Conservation (phyloP, 768 basidiomycete genomes). For the Suillus subluteus region DNA sequence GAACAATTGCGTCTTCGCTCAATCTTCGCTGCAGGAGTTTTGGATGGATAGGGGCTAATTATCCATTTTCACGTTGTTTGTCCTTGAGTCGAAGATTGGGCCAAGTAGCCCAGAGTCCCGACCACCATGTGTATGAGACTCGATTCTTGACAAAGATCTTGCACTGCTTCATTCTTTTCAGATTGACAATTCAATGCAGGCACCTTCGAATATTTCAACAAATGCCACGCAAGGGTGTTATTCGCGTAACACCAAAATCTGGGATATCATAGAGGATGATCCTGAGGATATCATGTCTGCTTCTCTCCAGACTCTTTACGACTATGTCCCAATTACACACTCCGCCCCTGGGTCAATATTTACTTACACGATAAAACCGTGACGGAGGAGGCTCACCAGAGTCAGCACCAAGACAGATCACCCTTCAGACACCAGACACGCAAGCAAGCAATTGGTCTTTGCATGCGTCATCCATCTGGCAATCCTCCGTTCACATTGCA, state of each 20-base stretch:
- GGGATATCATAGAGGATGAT: constrained; percentile 29
- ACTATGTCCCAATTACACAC: constrained; percentile 60
- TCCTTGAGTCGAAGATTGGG: neutral
- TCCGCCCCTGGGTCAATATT: constrained; percentile 58
- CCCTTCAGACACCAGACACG: constrained; percentile 59
- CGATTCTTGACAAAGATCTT: neutral
- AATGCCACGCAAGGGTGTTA: neutral
- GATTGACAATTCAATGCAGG: neutral
- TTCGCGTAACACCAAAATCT: too few relatives aligned
- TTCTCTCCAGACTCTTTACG: constrained; percentile 66
- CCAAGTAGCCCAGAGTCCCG: neutral
- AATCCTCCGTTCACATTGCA: constrained; percentile 65
- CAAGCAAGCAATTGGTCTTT: constrained; percentile 70
- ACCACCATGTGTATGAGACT: neutral
- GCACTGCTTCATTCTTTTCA: neutral
- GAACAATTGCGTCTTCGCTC: too few relatives aligned
- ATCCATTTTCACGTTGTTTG: neutral
- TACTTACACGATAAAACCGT: constrained; percentile 41
- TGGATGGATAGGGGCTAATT: neutral
- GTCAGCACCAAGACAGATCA: constrained; percentile 18
- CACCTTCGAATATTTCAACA: neutral
- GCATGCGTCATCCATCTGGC: constrained; percentile 81
- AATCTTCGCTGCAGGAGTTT: neutral
- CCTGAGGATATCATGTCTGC: constrained; percentile 72
- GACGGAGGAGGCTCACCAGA: neutral